These are phyloP conservation scores for Fusarium sp. DNA, from an alignment of 2,329 filamentous ascomycete genomes.

Conservation along the genomic window DNA sequence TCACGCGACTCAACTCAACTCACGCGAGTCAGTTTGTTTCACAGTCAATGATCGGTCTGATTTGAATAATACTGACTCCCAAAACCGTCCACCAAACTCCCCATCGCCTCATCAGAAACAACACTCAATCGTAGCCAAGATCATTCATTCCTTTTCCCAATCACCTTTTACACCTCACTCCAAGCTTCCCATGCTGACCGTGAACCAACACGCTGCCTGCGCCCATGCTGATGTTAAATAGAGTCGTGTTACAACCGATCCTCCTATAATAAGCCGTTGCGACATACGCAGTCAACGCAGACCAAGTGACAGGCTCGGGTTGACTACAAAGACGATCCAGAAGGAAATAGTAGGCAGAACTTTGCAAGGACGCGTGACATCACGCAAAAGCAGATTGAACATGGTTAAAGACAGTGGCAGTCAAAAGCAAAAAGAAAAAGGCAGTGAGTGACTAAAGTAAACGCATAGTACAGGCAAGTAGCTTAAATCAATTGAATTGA, in stretches of 20 bases:
- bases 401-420: slow-evolving; percentile 37
- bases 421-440: slow-evolving; percentile 45
- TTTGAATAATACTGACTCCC: slow-evolving; percentile 37
- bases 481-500: slow-evolving; percentile 54
- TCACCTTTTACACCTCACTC: slow-evolving; percentile 22
- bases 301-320: slow-evolving; percentile 6
- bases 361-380: slow-evolving; percentile 39
- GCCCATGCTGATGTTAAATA: slow-evolving; percentile 4
- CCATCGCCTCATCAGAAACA: slow-evolving; percentile 41
- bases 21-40: slow-evolving; percentile 5
- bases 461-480: slow-evolving; percentile 46
- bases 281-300: slow-evolving; percentile 18
- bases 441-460: slow-evolving; percentile 46
- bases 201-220: background rate
- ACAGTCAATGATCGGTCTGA: slow-evolving; percentile 25
- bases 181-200: slow-evolving; percentile 13
- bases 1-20: slow-evolving; percentile 7
- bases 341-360: slow-evolving; percentile 19
- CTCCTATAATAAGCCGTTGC: slow-evolving; percentile 11
- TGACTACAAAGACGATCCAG: slow-evolving; percentile 38
- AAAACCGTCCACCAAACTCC: slow-evolving; percentile 43
- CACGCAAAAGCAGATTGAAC: slow-evolving; percentile 35
- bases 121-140: slow-evolving; percentile 29
- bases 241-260: slow-evolving; percentile 12
- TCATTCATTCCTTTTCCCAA: slow-evolving; percentile 38